Evolutionary conservation across 805 yeast genomes (phyloP).

Genomic region (Nakazawaea holstii): DNA sequence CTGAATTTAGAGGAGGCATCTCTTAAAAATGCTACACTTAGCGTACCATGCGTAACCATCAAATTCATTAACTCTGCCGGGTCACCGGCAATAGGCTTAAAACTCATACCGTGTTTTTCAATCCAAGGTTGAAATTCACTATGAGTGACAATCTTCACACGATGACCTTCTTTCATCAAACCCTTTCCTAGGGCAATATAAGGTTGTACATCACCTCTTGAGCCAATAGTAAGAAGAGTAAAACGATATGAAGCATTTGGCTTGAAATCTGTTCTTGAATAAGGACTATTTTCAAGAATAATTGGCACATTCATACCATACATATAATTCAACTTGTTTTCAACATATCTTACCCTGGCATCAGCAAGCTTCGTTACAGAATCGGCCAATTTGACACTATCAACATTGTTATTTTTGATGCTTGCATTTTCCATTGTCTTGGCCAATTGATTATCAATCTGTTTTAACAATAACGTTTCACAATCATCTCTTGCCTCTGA

Average conservation of each 20-base stretch:
- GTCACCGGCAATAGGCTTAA: conserved; percentile 80
- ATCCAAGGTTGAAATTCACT: conserved; percentile 77
- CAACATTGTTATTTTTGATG: conserved; percentile 13
- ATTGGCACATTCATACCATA: conserved; percentile 66
- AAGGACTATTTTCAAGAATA: conserved; percentile 61
- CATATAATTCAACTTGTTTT: conserved; percentile 55
- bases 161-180: conserved; percentile 73
- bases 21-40: conserved; percentile 74
- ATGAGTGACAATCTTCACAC: conserved; percentile 82
- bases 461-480: conserved; percentile 44
- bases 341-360: conserved; percentile 62
- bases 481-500: conserved; percentile 68
- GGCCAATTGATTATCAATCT: conserved; percentile 30
- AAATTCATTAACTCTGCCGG: conserved; percentile 89
- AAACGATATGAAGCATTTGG: conserved; percentile 54
- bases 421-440: background rate
- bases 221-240: conserved; percentile 82
- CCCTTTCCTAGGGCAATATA: conserved; percentile 88
- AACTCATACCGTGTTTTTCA: conserved; percentile 56
- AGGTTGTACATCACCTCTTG: conserved; percentile 96
- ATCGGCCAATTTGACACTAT: conserved; percentile 25
- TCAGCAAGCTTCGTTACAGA: conserved; percentile 31
- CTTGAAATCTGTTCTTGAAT: conserved; percentile 40
- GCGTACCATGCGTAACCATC: conserved; percentile 87
- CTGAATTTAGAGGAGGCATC: conserved; percentile 80